Conservation (phyloP, 768 basidiomycete species). For the Phallus indusiatus region DNA sequence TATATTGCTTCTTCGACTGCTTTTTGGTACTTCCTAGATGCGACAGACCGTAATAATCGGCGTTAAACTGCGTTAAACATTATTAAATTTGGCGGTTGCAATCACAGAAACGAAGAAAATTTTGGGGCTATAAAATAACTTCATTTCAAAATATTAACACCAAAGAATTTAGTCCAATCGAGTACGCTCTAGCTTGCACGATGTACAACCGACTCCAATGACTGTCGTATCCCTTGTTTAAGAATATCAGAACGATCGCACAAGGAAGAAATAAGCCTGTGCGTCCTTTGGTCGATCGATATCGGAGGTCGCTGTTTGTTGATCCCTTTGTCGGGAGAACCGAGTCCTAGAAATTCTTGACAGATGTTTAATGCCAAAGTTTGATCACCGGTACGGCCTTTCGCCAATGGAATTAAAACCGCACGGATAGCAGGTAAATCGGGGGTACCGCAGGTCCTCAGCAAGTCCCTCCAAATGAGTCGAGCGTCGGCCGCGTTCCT, state of each 20-base stretch:
- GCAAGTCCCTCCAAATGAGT: constrained; percentile 59
- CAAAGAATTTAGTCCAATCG: too few species aligned
- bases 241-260: constrained; percentile 43
- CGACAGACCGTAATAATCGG: too few species aligned
- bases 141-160: too few species aligned
- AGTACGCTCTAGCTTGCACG: too few species aligned
- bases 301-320: constrained; percentile 31
- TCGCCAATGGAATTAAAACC: constrained; percentile 45
- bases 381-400: constrained; percentile 49
- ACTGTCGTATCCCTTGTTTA: constrained; percentile 40
- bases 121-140: too few species aligned
- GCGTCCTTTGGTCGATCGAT: constrained; percentile 13
- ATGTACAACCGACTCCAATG: constrained; percentile 31
- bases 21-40: too few species aligned
- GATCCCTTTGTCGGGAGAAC: constrained; percentile 32
- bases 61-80: too few species aligned
- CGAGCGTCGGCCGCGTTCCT: constrained; percentile 57
- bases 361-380: constrained; percentile 58
- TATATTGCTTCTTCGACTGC: too few species aligned
- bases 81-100: too few species aligned
- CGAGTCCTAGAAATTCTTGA: constrained; percentile 53
- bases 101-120: too few species aligned
- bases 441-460: constrained; percentile 36
- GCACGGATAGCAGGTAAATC: constrained; percentile 46
- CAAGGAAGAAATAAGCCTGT: constrained; percentile 43